Base-by-base conservation (phyloP, 352 stramenopile species). In the Thraustotheca clavata region DNA sequence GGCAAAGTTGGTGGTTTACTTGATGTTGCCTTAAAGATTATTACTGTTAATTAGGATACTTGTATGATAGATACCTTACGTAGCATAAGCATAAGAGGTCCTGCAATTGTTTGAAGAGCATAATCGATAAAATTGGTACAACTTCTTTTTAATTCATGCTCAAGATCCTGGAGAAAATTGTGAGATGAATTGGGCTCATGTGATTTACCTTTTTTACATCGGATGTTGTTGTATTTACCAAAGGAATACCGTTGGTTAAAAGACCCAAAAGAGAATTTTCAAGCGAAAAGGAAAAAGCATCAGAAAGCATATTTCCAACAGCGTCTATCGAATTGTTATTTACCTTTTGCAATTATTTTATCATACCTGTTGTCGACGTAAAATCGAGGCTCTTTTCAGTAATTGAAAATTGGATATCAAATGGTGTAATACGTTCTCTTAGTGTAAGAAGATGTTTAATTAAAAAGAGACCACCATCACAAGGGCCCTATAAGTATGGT, bases 391-490 rank as follows among this genome's bases (percentile, higher is more conserved):
- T 73, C 54, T 89, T 90, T 62, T 75, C 83, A 4, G 71, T 85
- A 26, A 87, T 73, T 1, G 82, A 71, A 48, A 91, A 89, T 39
- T 86, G 78, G 67, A 91, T 90, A 33, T 94, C 80, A 27, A 94
- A 94, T 31, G 82, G 84, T 27, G 82, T 89, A 59, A 94, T 90
- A 62, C 90, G 84, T 47, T 94, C 84, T 7, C 84, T 79, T 31
- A 94, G 67, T 33, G 83, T 94, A 0, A 94, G 77, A 38, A 91
- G 52, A 59, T 93, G 84, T 62, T 91, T 90, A 22, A 93, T 76
- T 4, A 93, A 69, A 60, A 93, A 93, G 3, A 93, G 61, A 4
- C 77, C 75, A 7, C 84, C 84, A 57, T 93, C 76, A 12, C 90
- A 60, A 5, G 71, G 34, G 2, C 78, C 77, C 41, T 87, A 3